Base-by-base conservation (phyloP, 176 grass and related monocot genomes). In the Avena eriantha region DNA sequence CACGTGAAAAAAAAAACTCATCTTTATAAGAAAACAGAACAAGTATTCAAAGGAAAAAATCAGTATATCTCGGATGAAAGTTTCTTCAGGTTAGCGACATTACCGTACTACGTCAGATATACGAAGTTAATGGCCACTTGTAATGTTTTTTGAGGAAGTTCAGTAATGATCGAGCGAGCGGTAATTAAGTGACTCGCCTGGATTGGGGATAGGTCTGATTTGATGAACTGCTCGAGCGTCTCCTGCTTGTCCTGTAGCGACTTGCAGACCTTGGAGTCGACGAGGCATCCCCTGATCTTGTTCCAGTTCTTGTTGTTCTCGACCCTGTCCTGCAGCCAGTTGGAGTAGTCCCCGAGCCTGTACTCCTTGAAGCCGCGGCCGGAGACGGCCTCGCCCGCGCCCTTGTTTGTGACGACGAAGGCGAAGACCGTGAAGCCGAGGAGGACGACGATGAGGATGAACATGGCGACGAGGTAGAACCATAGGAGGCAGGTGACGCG, bases 381-480 rank as follows among this genome's bases (percentile, higher is more conserved):
- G 0, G 96, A 98, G n/a, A 92, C 92, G 6, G 48, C 78, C 78
- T 96, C 86, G 5, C 96, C 96, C 7, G 93, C 90, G 49, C 93
- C 96, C 46, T 87, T 88, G 69, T 98, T 94, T 9, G 96, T 98
- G 50, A 98, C 92, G 4, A 91, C 90, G 72, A 98, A 98, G 3
- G 92, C 90, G 88, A 98, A 96, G 79, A 98, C 64, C 63, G 93
- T 98, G 82, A 96, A 58, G 76, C 64, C 76, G 81, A 95, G 80
- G 65, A 94, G 71, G 12, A 91, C 55, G 82, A 98, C 35, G 84
- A 98, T 98, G 82, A 98, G 83, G 76, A 92, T 4, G 83, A 96
- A 98, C 96, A 98, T 98, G 69, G 93, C 90, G 59, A 90, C 54
- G 35, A 98, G 96, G 90, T 98, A 98, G 63, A 91, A 55, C 96